Base-by-base conservation (phyloP, 345 rosid genomes). In the Aquilaria malaccensis region DNA sequence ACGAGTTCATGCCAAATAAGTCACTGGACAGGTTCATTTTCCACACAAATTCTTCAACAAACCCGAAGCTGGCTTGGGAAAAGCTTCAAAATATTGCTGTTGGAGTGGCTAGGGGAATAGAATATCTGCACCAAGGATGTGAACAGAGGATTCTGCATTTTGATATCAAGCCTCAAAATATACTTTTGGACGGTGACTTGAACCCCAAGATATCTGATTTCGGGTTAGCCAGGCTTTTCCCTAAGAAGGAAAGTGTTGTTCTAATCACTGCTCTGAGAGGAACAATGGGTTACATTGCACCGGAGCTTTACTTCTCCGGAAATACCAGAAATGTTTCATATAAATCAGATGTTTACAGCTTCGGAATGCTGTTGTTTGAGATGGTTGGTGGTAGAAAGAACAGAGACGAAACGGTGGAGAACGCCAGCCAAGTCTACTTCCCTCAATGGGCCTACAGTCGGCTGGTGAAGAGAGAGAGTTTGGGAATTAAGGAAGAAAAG, bases 71-170 rank as follows among this genome's bases (percentile, higher is more conserved):
- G 14, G 69, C 55, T 2, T 67, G 56, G 72, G 60, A 55, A 52
- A 69, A 47, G 32, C 10, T 71, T 5, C 62, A 55, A 30, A 22
- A 50, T 3, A 72, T 79, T 9, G 69, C 67, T 0, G 2, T 72
- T 2, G 81, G 83, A 0, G 58, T 77, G 29, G 83, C 83, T 15
- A 65, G 74, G 59, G 83, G 86, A 55, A 50, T 79, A 33, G 81
- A 79, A 70, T 82, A 82, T 57, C 72, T 80, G 11, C 88, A 80
- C 54, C 2, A 68, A 5, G 85, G 85, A 3, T 83, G 88, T 68
- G 74, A 52, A 52, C 67, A 72, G 13, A 73, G 74, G 55, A 82
- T 80, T 14, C 57, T 82, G 30, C 82, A 83, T 53, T 76, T 80
- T 10, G 83, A 80, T 33, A 78, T 74, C 13, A 78, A 83, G 33